These are phyloP conservation scores for Globisporangium cylindrosporum DNA, from an alignment of 352 stramenopile genomes.

Conservation along the genomic window DNA sequence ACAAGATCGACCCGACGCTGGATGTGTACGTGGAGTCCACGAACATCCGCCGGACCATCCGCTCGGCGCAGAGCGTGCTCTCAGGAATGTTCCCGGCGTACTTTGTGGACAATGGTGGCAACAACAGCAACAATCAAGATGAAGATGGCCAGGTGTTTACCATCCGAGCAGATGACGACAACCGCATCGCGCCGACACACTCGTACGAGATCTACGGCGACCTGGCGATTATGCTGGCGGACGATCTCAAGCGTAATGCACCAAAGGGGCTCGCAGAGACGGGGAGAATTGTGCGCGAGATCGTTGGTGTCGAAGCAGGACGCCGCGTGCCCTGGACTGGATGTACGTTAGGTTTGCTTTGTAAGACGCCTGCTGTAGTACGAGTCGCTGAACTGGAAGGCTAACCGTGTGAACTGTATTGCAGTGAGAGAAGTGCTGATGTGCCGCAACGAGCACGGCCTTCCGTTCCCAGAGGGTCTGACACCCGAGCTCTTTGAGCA, in stretches of 20 bases:
- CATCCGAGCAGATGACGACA: constrained; percentile 50
- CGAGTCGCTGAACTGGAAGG: neutral
- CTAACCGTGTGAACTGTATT: constrained; percentile 8
- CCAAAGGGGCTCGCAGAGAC: constrained; percentile 37
- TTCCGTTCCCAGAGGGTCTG: constrained; percentile 54
- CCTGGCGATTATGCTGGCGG: constrained; percentile 42
- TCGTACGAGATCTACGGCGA: constrained; percentile 63
- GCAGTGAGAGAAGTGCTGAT: constrained; percentile 74
- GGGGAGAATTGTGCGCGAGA: constrained; percentile 35
- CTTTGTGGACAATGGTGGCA: constrained; percentile 21
- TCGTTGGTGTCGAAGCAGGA: constrained; percentile 35
- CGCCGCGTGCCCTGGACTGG: constrained; percentile 63
- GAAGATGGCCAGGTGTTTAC: constrained; percentile 21
- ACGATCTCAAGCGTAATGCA: constrained; percentile 49
- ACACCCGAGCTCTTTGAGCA: constrained; percentile 55
- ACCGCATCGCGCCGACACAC: constrained; percentile 54
- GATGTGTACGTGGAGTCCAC: constrained; percentile 75
- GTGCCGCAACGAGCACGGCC: constrained; percentile 54
- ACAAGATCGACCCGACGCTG: constrained; percentile 24
- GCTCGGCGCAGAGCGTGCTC: constrained; percentile 67
- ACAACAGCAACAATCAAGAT: constrained; percentile 9
- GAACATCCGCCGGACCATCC: constrained; percentile 73
- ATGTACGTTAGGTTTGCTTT: constrained; percentile 31
- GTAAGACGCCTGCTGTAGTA: neutral
- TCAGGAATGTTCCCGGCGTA: constrained; percentile 59